These are phyloP conservation scores for Lagerstroemia speciosa DNA, from an alignment of 345 rosid genomes.

Conservation along the genomic window DNA sequence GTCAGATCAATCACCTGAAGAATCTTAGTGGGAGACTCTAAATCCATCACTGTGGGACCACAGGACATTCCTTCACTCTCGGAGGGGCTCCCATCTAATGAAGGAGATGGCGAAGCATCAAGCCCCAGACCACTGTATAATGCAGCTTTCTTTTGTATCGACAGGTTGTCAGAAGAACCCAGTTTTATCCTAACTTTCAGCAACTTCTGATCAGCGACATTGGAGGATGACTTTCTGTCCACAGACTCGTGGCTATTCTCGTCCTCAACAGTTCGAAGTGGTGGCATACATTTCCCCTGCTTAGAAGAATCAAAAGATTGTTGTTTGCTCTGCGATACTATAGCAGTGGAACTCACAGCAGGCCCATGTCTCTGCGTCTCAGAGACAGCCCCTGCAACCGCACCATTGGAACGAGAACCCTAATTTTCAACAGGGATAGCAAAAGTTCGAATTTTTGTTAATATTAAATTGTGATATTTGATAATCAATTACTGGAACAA, in stretches of 20 bases:
- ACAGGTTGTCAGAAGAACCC: slow-evolving; percentile 58
- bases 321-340: slow-evolving; percentile 29
- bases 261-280: slow-evolving; percentile 30
- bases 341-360: slow-evolving; percentile 16
- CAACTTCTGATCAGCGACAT: slow-evolving; percentile 47
- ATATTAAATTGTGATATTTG: not conserved
- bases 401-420: not conserved
- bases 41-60: slow-evolving; percentile 30
- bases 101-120: slow-evolving; percentile 59
- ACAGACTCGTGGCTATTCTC: slow-evolving; percentile 23
- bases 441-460: not conserved
- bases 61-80: slow-evolving; percentile 53
- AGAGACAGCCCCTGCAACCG: not conserved
- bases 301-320: slow-evolving; percentile 24
- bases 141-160: slow-evolving; percentile 53
- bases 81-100: slow-evolving; percentile 54
- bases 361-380: slow-evolving; percentile 32
- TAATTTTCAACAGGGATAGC: not conserved
- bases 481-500: not conserved
- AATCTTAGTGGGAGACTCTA: slow-evolving; percentile 57
- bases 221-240: slow-evolving; percentile 25
- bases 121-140: slow-evolving; percentile 62
- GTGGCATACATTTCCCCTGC: slow-evolving; percentile 25
- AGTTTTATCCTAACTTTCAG: slow-evolving; percentile 77
- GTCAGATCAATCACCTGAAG: slow-evolving; percentile 41